Evolutionary conservation across 1,284 basidiomycete species (phyloP).

Genomic region (Wallemia mellicola): DNA sequence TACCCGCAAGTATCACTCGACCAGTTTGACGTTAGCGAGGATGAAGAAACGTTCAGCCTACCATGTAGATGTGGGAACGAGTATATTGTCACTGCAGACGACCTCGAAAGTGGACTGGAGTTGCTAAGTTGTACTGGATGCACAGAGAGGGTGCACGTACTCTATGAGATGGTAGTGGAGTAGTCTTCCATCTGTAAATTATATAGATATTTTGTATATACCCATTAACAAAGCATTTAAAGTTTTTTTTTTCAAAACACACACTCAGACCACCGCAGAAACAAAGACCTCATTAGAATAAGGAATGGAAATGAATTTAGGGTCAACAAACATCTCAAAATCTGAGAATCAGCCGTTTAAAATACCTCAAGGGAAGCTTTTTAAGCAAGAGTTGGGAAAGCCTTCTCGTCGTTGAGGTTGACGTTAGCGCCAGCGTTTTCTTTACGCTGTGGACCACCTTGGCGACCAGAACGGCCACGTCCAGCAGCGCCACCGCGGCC

Average conservation of each 20-base stretch:
- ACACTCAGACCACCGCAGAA: too few relatives aligned
- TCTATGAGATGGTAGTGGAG: neutral
- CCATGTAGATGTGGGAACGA: neutral
- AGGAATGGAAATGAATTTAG: neutral
- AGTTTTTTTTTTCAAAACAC: too few relatives aligned
- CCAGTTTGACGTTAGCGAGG: neutral
- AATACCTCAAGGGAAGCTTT: neutral
- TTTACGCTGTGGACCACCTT: neutral
- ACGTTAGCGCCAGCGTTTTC: neutral
- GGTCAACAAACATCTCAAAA: neutral
- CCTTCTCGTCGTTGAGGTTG: constrained; percentile 1
- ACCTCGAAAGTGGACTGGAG: neutral
- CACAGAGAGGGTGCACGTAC: neutral
- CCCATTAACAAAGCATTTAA: too few relatives aligned
- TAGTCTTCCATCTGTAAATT: too few relatives aligned
- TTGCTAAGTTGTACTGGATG: neutral
- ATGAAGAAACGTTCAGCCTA: neutral
- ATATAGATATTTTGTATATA: too few relatives aligned
- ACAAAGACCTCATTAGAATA: neutral
- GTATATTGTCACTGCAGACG: neutral
- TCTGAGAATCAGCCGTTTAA: neutral
- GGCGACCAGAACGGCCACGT: neutral
- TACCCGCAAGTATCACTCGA: neutral
- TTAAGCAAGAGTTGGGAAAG: constrained; percentile 1
- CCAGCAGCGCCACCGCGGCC: neutral